Base-by-base conservation (phyloP, 2,329 filamentous ascomycete species). In the Botrytis aclada region DNA sequence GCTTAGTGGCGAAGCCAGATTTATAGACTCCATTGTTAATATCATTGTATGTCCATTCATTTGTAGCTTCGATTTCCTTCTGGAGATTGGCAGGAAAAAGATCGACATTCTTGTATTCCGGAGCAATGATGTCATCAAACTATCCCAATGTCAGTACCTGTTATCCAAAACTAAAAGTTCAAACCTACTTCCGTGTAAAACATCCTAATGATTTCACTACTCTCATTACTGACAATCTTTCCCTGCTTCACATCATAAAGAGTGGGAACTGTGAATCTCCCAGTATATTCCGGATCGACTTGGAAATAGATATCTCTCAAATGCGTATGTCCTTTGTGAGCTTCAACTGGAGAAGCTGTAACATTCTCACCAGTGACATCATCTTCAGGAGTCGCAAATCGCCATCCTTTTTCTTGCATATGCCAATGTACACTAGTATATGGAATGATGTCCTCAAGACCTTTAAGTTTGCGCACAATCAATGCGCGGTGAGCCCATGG, bases 391-490 rank as follows among this genome's bases (percentile, higher is more conserved):
- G 86, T 88, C 8, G 85, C 87, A 78, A 93, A 93, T 34, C 89
- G 87, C 91, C 91, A 93, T 70, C 91, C 89, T 45, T 86, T 84
- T 63, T 89, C 81, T 41, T 82, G 86, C 84, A 98, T 89, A 79
- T 97, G 91, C 95, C 80, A 81, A 63, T 81, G 80, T 20, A 81
- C 80, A 32, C 75, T 75, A 0, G 80, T 81, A 61, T 73, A 81
- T 32, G 87, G 86, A 77, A 99, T 90, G 76, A 96, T 87, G 72
- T 97, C 91, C 78, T 98, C 93, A 0, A 99, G 87, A 0, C 95
- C 96, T 85, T 98, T 99, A 79, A 99, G 87, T 81, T 94, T 92
- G 73, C 95, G 88, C 3, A 93, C 92, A 77, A 98, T 97, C 76
- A 98, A 86, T 0, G 94, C 92, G 61, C 96, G 91, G 80, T 94